Conservation (phyloP, 108 stramenopile genomes). For the Chaetoceros muelleri region DNA sequence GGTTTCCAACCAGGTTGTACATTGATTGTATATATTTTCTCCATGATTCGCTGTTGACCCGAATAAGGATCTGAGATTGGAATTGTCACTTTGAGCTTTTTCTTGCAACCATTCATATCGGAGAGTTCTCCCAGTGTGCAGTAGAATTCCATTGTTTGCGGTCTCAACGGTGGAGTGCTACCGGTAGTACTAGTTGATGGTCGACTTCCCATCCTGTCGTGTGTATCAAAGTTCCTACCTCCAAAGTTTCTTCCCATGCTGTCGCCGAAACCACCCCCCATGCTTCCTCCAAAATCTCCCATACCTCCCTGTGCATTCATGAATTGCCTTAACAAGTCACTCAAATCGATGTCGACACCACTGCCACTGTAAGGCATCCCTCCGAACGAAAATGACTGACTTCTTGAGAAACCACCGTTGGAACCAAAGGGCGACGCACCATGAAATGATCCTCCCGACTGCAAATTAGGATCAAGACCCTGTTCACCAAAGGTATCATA, state of each 20-base stretch:
- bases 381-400: conserved; percentile 14
- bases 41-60: conserved; percentile 2
- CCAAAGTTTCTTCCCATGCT: conserved; percentile 5
- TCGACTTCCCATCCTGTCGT: too few species aligned
- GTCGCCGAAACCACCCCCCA: too few species aligned
- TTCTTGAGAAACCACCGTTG: conserved; percentile 8
- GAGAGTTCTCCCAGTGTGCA: conserved; percentile 61
- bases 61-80: conserved; percentile 7
- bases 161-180: neutral
- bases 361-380: conserved; percentile 11
- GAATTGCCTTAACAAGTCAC: conserved; percentile 33
- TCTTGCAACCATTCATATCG: conserved; percentile 33
- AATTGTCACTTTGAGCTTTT: conserved; percentile 57
- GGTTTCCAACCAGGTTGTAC: conserved; percentile 64
- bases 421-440: conserved; percentile 8
- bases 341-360: conserved; percentile 20
- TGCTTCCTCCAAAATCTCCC: neutral
- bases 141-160: conserved; percentile 24
- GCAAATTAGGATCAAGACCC: conserved; percentile 57
- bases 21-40: conserved; percentile 42
- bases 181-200: neutral
- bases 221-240: too few species aligned
- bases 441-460: conserved; percentile 9
- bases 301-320: conserved; percentile 13
- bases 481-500: conserved; percentile 93